phyloP scores from a whole-genome alignment of 805 yeast genomes.

The Ogataea glucozyma region DNA sequence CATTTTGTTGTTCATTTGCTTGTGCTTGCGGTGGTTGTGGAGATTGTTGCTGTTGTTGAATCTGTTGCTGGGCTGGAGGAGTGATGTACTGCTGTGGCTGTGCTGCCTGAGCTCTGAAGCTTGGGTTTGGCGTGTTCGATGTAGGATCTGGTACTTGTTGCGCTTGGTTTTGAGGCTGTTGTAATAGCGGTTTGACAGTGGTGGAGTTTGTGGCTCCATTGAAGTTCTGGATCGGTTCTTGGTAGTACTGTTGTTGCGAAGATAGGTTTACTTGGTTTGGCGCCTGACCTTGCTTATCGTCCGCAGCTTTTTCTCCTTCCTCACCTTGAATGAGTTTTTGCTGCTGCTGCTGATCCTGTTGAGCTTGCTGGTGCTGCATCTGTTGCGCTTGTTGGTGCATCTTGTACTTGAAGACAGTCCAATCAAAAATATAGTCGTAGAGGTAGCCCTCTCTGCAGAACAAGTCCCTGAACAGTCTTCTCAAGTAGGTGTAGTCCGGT shows the following conservation, averaged over 20 bases:
- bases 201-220: constrained; percentile 8
- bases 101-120: constrained; percentile 27
- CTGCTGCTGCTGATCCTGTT: constrained; percentile 24
- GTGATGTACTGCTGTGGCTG: constrained; percentile 8
- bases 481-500: constrained; percentile 88
- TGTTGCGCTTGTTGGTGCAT: constrained; percentile 52
- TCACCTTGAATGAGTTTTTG: constrained; percentile 22
- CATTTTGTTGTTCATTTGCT: constrained; percentile 19
- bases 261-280: constrained; percentile 18
- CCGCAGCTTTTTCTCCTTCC: constrained; percentile 22
- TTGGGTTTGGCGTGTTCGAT: constrained; percentile 12
- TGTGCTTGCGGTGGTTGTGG: constrained; percentile 8
- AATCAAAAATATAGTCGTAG: constrained; percentile 93
- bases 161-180: constrained; percentile 34
- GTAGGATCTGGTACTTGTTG: constrained; percentile 35
- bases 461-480: constrained; percentile 86
- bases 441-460: constrained; percentile 84
- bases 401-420: constrained; percentile 87
- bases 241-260: constrained; percentile 23
- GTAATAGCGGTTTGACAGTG: constrained; percentile 32
- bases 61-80: constrained; percentile 15
- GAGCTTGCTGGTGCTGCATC: constrained; percentile 28
- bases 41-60: constrained; percentile 19
- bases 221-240: constrained; percentile 16
- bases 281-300: constrained; percentile 17